Evolutionary conservation across 2,329 filamentous ascomycete species (phyloP), one percentile per base, ranked within the genome.

Genomic region (Colletotrichum orbiculare): DNA sequence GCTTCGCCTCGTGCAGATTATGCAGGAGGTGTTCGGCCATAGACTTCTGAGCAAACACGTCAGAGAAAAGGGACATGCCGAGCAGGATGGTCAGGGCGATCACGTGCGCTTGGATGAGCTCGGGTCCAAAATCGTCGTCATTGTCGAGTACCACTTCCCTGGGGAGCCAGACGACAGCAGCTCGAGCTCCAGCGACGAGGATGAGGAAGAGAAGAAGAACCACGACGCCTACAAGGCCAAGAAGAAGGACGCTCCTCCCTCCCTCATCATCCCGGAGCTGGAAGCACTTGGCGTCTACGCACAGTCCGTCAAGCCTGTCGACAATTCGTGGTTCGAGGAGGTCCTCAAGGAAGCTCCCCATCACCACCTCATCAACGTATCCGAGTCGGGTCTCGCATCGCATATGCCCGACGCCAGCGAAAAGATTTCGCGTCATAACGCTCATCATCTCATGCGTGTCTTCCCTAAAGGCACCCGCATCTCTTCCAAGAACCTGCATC

Each of bases 401-500:
- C 81, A 87, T 59, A 77, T 91, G 60, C 83, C 85, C 1, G 73
- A 73, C 1, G 71, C 77, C 48, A 79, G 77, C 49, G 71, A 78
- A 12, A 80, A 81, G 39, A 88, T 91, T 57, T 78, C 85, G 1
- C 73, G 73, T 0, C 89, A 91, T 77, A 91, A 91, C 67, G 78
- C 88, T 0, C 78, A 82, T 17, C 87, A 90, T 65, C 80, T 91
- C n/a, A 91, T 91, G 89, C 85, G 89, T 4, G 88, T 91, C 2
- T 91, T 81, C 68, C 89, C 89, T 42, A 91, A 91, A 71, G 89
- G 89, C 53, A 90, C 88, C 0, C 85, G 89, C 47, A 91, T 91
- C 72, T 86, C 85, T 0, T 91, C 88, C 2, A 83, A 81, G 41
- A 91, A 91, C 71, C 82, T 91, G 2, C 82, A 82, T 57, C 88